These are phyloP conservation scores for Sclerotinia subarctica DNA, from an alignment of 2,329 filamentous ascomycete genomes.

Conservation along the genomic window DNA sequence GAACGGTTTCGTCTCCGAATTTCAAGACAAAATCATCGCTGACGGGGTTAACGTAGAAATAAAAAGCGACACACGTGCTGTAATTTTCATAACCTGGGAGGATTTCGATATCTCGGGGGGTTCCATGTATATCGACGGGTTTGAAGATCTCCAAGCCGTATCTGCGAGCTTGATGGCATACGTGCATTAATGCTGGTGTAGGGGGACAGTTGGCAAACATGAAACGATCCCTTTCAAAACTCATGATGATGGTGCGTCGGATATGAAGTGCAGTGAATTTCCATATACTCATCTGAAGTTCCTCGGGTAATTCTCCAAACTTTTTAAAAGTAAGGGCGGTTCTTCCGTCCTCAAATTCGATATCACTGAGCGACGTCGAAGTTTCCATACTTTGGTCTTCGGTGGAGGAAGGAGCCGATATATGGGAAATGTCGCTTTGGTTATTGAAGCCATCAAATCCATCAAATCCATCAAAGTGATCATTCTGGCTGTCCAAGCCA, in stretches of 20 bases:
- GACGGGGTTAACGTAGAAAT: slow-evolving; percentile 1
- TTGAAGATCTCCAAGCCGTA: neutral
- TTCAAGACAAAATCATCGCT: slow-evolving; percentile 9
- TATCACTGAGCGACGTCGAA: no score
- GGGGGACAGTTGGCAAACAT: neutral
- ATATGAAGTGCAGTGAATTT: neutral
- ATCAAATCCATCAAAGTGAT: neutral
- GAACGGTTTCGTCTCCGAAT: neutral
- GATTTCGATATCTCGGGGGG: neutral
- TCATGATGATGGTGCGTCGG: neutral
- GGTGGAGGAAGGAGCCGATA: neutral
- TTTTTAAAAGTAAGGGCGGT: neutral
- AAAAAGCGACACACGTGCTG: neutral
- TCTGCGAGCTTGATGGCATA: neutral
- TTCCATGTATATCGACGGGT: neutral
- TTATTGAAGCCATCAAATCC: neutral
- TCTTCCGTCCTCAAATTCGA: neutral
- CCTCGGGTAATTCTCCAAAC: neutral
- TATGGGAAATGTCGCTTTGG: neutral
- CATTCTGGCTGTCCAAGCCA: neutral
- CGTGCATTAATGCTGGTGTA: slow-evolving; percentile 9
- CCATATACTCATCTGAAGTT: neutral
- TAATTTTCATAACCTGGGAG: neutral
- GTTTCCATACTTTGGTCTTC: neutral
- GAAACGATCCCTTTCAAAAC: neutral